phyloP scores from a whole-genome alignment of 345 rosid genomes.

The Rhizophora mangle region DNA sequence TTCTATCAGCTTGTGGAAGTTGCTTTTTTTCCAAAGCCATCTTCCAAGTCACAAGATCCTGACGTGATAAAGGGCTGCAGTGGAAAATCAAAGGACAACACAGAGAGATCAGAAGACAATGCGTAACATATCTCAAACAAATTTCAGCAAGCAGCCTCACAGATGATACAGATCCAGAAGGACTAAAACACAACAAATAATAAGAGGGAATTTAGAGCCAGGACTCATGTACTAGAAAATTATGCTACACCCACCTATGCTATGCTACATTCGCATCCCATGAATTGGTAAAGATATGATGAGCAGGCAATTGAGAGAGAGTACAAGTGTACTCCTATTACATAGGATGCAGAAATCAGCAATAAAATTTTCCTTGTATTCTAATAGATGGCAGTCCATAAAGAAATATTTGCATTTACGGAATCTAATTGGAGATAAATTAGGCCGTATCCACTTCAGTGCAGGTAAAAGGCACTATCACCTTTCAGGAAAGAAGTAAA shows the following conservation, averaged over 20 bases:
- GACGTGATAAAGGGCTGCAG: conserved; percentile 77
- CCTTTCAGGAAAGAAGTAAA: conserved; percentile 79
- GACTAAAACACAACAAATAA: neutral
- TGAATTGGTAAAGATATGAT: neutral
- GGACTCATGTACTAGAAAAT: neutral
- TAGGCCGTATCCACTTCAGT: neutral
- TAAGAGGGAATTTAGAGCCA: neutral
- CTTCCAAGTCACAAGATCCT: conserved; percentile 96
- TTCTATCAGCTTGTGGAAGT: conserved; percentile 78
- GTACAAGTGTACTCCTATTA: too few species aligned
- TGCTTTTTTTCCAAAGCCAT: conserved; percentile 81
- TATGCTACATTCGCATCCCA: neutral
- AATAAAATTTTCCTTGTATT: neutral
- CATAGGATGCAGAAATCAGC: too few species aligned
- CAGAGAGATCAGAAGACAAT: conserved; percentile 8
- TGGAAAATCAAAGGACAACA: conserved; percentile 10
- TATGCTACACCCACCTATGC: too few species aligned
- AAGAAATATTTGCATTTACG: neutral
- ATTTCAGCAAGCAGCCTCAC: neutral
- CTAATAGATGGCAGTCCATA: neutral
- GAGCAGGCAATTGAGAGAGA: too few species aligned
- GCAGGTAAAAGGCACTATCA: conserved; percentile 20
- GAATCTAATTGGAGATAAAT: conserved; percentile 1
- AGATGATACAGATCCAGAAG: neutral
- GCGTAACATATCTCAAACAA: neutral